Conservation (phyloP, 805 yeast species). For the Yamadazyma laniorum region DNA sequence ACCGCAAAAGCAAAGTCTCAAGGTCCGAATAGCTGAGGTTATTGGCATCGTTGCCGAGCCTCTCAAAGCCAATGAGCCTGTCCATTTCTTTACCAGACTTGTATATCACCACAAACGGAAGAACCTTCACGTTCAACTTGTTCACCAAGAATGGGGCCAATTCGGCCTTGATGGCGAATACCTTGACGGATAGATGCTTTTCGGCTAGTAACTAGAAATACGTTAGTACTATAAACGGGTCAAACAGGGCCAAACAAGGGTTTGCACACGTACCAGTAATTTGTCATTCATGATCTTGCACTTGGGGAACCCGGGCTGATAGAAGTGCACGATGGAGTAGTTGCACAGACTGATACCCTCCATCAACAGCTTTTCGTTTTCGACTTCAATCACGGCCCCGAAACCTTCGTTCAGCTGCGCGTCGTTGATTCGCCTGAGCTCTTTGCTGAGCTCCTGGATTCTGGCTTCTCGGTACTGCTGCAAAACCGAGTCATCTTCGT, state of each 20-base stretch:
- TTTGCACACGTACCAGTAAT: conserved; percentile 17
- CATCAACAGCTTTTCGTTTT: conserved; percentile 58
- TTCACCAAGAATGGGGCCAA: conserved; percentile 71
- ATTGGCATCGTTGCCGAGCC: conserved; percentile 46
- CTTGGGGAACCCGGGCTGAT: conserved; percentile 56
- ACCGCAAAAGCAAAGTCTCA: conserved; percentile 34
- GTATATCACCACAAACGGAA: conserved; percentile 70
- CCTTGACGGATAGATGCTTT: conserved; percentile 54
- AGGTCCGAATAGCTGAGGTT: conserved; percentile 48
- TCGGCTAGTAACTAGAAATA: conserved; percentile 42
- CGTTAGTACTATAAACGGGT: conserved; percentile 5
- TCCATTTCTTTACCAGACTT: conserved; percentile 56
- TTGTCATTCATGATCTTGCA: conserved; percentile 59
- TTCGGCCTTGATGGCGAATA: conserved; percentile 56
- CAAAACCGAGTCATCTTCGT: conserved; percentile 46
- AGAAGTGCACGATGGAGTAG: conserved; percentile 58
- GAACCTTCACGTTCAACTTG: conserved; percentile 58
- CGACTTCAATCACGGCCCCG: conserved; percentile 42
- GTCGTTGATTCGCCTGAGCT: conserved; percentile 37
- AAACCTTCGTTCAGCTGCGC: conserved; percentile 15
- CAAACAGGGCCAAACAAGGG: too few relatives aligned
- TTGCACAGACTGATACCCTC: conserved; percentile 44
- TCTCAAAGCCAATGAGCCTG: conserved; percentile 68
- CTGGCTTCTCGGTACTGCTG: conserved; percentile 61
- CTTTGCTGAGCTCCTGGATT: conserved; percentile 51